These are phyloP conservation scores for Caryopteris hybrid DNA, from an alignment of 305 asterid species.

Conservation along the genomic window DNA sequence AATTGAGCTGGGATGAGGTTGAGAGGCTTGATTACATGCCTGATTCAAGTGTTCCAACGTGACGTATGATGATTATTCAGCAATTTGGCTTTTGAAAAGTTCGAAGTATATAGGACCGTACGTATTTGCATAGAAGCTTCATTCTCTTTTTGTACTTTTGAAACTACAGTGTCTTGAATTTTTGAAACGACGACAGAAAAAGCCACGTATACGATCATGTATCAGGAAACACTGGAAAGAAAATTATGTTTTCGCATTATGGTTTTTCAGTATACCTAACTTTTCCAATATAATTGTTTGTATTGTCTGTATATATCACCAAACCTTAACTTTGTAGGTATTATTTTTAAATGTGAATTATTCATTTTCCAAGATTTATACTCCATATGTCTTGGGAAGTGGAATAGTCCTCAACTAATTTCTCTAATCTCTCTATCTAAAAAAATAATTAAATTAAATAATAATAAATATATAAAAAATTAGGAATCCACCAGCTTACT, in stretches of 20 bases:
- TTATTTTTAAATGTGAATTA: too few relatives aligned
- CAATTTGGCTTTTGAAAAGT: constrained; percentile 5
- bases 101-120: constrained; percentile 15
- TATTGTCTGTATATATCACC: too few relatives aligned
- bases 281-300: neutral
- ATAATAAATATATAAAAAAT: too few relatives aligned
- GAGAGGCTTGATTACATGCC: constrained; percentile 46
- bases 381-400: too few relatives aligned
- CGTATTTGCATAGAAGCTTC: constrained; percentile 16
- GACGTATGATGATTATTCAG: neutral
- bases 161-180: neutral
- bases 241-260: neutral
- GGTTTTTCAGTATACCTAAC: neutral
- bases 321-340: too few relatives aligned
- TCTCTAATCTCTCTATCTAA: too few relatives aligned
- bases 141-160: constrained; percentile 20
- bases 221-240: neutral
- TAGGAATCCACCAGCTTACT: too few relatives aligned
- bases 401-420: too few relatives aligned
- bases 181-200: neutral
- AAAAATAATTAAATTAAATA: too few relatives aligned
- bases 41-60: constrained; percentile 26
- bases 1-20: constrained; percentile 73
- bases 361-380: too few relatives aligned
- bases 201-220: neutral